Percentiles rank a stretch among this genome's conserved stretches.
Conservation (phyloP, 2,329 filamentous ascomycete species). For the Hypoxylon sp. region DNA sequence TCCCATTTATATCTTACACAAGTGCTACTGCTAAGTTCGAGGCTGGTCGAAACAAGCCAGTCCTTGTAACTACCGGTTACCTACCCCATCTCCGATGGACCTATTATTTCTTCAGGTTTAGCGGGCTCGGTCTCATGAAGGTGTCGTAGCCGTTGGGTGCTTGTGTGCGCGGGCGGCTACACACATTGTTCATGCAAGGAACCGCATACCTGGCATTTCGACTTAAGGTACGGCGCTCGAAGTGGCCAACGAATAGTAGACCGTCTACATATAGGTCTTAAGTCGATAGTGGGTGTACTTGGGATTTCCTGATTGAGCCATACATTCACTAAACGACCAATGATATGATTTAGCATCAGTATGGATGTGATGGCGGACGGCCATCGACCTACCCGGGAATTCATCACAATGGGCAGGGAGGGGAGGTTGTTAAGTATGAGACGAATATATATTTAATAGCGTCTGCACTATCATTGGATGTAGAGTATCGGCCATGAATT, state of each 20-base stretch:
- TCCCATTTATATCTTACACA: conserved; percentile 42
- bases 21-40: conserved; percentile 41
- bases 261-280: conserved; percentile 3
- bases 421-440: background rate
- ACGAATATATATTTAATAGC: background rate
- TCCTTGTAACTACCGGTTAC: conserved; percentile 40
- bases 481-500: background rate
- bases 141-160: conserved; percentile 43
- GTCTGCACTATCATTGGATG: background rate
- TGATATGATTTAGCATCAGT: conserved; percentile 1
- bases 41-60: conserved; percentile 23
- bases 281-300: background rate
- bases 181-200: conserved; percentile 38
- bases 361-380: background rate
- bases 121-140: conserved; percentile 30
- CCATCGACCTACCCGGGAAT: background rate
- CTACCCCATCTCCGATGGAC: conserved; percentile 33
- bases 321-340: conserved; percentile 21
- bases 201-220: conserved; percentile 24
- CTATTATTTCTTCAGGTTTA: conserved; percentile 40
- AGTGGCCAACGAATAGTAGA: background rate
- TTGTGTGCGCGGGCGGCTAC: conserved; percentile 34
- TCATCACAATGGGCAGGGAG: background rate
- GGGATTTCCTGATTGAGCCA: conserved; percentile 26
- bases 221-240: conserved; percentile 19